Conservation (phyloP, 2,329 filamentous ascomycete genomes). For the Ophiostoma ips region DNA sequence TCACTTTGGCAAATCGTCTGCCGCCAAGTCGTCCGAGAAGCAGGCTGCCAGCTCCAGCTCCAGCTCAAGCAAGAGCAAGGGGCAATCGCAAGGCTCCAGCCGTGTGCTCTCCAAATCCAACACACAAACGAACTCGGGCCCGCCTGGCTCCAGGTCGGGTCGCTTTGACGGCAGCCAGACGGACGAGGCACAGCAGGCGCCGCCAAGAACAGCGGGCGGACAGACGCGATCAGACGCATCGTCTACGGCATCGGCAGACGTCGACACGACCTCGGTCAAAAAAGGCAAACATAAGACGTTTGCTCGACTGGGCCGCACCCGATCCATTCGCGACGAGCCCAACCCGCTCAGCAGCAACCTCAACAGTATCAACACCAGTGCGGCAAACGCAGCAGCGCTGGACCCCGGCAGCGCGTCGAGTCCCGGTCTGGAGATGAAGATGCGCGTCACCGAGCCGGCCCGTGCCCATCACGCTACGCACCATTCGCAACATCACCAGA, state of each 20-base stretch:
- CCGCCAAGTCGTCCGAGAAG: slow-evolving; percentile 25
- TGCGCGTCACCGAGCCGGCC: slow-evolving; percentile 19
- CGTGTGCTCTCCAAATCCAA: slow-evolving; percentile 9
- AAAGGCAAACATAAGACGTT: slow-evolving; percentile 43
- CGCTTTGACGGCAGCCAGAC: slow-evolving; percentile 19
- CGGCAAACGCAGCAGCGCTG: not conserved
- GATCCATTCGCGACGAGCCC: slow-evolving; percentile 35
- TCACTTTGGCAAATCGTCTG: slow-evolving; percentile 32
- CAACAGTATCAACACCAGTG: not conserved
- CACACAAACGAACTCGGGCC: slow-evolving; percentile 14
- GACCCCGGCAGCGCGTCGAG: not conserved
- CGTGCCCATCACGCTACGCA: slow-evolving; percentile 21
- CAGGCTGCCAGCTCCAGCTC: slow-evolving; percentile 5
- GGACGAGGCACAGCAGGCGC: slow-evolving; percentile 11
- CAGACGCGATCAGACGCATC: slow-evolving; percentile 38
- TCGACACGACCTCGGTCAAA: slow-evolving; percentile 21
- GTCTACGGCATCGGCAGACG: slow-evolving; percentile 16
- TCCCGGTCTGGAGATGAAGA: slow-evolving; percentile 13
- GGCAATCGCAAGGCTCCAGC: too few species aligned
- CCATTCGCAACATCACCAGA: slow-evolving; percentile 9
- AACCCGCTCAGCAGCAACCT: slow-evolving; percentile 8
- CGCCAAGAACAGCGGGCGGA: not conserved
- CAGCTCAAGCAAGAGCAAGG: not conserved
- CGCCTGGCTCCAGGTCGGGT: not conserved
- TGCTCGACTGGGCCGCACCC: slow-evolving; percentile 35